Evolutionary conservation across 345 rosid genomes (phyloP).

Genomic region (Murraya paniculata): DNA sequence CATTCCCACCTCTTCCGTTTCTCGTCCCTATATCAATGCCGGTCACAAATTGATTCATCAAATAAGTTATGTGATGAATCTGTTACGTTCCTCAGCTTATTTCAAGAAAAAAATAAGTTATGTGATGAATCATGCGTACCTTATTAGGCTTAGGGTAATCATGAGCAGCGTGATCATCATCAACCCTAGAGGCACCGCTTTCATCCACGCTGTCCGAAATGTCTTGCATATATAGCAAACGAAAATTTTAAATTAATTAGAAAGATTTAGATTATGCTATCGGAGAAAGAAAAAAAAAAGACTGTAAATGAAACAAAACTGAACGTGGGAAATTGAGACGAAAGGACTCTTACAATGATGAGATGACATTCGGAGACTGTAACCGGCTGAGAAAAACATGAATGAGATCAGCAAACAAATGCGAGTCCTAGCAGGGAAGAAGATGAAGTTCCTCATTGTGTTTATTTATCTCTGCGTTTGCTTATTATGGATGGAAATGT

Average conservation of each 20-base stretch:
- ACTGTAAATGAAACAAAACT: neutral
- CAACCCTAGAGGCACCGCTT: neutral
- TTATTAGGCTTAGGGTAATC: neutral
- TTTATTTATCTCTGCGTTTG: neutral
- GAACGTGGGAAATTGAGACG: neutral
- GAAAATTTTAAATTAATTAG: neutral
- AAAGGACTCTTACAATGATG: neutral
- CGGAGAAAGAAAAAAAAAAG: neutral
- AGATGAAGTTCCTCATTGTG: neutral
- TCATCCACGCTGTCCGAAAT: slow-evolving; percentile 2
- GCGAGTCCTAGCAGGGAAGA: neutral
- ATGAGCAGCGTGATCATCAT: neutral
- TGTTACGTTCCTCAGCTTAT: too few species aligned
- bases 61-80: too few species aligned
- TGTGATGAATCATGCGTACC: slow-evolving; percentile 4
- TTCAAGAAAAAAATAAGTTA: too few species aligned
- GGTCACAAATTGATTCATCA: too few species aligned
- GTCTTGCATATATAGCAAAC: neutral
- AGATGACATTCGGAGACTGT: neutral
- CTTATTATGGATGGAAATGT: neutral
- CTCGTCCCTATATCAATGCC: too few species aligned
- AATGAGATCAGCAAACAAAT: slow-evolving; percentile 5
- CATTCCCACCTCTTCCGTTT: slow-evolving; percentile 34
- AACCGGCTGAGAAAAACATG: slow-evolving; percentile 13
- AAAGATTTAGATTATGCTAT: neutral